Evolutionary conservation across 352 stramenopile species (phyloP), one percentile per base, ranked within the genome.

Genomic region (Phytopythium chamaehyphon): DNA sequence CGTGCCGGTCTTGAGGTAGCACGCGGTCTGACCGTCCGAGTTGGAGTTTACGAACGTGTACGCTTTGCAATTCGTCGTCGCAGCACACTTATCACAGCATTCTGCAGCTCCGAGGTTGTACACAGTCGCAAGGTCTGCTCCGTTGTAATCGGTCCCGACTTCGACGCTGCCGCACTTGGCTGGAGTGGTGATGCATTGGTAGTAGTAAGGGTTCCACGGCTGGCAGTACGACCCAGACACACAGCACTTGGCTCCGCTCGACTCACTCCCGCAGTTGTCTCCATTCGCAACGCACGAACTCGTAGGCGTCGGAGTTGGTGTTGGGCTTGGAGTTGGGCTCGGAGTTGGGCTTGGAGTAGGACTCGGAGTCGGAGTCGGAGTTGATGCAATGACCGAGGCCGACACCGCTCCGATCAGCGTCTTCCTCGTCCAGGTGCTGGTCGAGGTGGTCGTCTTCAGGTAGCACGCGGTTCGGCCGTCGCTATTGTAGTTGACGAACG

Each of bases 71-170:
- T 49, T 43, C 2, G 28, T 31, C 6, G 51, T 54, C 23, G 54
- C 40, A 15, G 31, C 31, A 19, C 50, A 68, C 12, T 57, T 51
- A 18, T 44, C 55, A 47, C 57, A 66, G 28, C 59, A 66, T 18
- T 61, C 38, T 0, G 55, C 59, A 0, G 54, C 51, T 9, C 47
- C 36, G 31, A 53, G 35, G 26, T 56, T 50, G 46, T 60, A 67
- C 10, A 63, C 40, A 18, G 62, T 65, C 36, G 57, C 42, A 19
- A 83, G 43, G 55, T 83, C 66, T 39, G 61, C 62, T 24, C 71
- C 69, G 28, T 62, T 64, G 22, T 70, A 75, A 39, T 78, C 71
- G 8, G 66, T 28, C 42, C 66, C 57, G 16, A 68, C 53, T 8
- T 60, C 24, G 47, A 64, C 61, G 24, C 44, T 33, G 8, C 39